Conservation (phyloP, 208 protist genomes). For the Leishmania braziliensis region DNA sequence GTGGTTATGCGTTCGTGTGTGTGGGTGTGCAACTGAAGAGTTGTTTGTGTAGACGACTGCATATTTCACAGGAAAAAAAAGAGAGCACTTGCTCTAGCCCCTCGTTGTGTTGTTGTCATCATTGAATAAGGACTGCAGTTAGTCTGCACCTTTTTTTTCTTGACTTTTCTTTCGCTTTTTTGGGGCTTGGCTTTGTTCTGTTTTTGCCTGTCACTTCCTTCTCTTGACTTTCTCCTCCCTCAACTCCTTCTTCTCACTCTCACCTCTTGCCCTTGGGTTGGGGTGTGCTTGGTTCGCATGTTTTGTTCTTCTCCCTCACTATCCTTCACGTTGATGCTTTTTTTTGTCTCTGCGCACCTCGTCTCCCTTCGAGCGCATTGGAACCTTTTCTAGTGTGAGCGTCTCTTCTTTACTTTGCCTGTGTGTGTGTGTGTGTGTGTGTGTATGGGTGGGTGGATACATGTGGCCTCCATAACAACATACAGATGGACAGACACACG, state of each 20-base stretch:
- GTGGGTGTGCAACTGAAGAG: not conserved
- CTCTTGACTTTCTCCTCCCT: not conserved
- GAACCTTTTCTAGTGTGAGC: not conserved
- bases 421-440: not conserved
- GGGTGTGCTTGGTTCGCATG: not conserved
- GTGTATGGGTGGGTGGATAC: not conserved
- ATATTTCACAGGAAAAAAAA: not conserved
- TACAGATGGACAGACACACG: not conserved
- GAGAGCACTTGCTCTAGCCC: not conserved
- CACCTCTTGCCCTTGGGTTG: not conserved
- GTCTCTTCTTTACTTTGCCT: not conserved
- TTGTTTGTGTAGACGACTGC: not conserved
- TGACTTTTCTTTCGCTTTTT: not conserved
- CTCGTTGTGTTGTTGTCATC: not conserved
- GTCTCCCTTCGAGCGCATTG: not conserved
- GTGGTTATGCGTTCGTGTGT: not conserved
- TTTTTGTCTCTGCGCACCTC: not conserved
- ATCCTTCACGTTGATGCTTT: not conserved
- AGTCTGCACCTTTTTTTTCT: not conserved
- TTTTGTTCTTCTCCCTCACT: not conserved
- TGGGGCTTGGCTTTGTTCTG: not conserved
- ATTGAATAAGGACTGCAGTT: not conserved
- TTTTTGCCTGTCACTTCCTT: not conserved
- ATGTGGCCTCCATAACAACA: not conserved
- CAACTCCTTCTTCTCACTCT: not conserved